Evolutionary conservation across 768 basidiomycete genomes (phyloP).

Genomic region (Guyanaporus albipodus): DNA sequence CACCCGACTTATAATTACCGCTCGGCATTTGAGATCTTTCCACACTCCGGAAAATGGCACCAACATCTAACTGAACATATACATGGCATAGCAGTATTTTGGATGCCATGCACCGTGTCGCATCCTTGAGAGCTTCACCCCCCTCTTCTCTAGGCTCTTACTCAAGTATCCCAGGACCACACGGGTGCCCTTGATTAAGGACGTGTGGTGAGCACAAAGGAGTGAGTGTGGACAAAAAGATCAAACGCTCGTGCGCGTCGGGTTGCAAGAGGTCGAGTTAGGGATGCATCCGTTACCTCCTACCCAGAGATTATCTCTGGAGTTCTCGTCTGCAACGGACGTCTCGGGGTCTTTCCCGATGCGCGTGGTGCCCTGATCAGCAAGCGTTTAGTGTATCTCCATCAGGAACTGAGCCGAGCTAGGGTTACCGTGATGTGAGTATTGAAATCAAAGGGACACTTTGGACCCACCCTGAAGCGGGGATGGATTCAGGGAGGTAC

Average conservation of each 20-base stretch:
- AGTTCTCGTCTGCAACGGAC: neutral
- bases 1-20: too few species aligned
- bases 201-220: neutral
- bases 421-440: neutral
- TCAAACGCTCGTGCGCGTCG: neutral
- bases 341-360: neutral
- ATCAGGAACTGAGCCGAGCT: neutral
- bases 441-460: neutral
- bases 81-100: too few species aligned
- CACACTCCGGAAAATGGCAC: too few species aligned
- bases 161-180: too few species aligned
- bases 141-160: too few species aligned
- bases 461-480: neutral
- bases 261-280: neutral
- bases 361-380: neutral
- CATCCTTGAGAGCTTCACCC: too few species aligned
- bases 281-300: neutral
- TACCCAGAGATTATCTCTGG: neutral
- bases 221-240: neutral
- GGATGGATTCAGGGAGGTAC: constrained; percentile 27
- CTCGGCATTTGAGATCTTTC: too few species aligned
- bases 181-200: neutral
- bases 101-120: too few species aligned
- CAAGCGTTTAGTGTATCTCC: neutral
- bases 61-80: too few species aligned